A percentile compares a stretch with the other conserved stretches of the same genome.
These are phyloP conservation scores for Colletotrichum sp. DNA, from an alignment of 2,329 filamentous ascomycete genomes.

Conservation along the genomic window DNA sequence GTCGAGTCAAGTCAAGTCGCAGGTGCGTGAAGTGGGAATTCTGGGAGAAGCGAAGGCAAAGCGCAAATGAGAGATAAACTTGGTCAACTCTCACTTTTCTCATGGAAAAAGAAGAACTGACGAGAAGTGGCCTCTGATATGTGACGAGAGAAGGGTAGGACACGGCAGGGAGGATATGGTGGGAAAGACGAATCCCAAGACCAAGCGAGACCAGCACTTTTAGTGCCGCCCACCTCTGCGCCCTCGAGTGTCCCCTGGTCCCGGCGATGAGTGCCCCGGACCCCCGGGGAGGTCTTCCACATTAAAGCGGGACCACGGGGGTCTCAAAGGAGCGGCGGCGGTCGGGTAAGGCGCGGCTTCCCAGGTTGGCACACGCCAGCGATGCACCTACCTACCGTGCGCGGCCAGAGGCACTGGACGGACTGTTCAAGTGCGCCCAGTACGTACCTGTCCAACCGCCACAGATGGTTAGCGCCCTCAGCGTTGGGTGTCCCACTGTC, in stretches of 20 bases:
- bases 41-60: not conserved
- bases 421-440: not conserved
- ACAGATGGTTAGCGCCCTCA: not conserved
- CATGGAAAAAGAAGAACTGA: not conserved
- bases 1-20: not conserved
- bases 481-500: not conserved
- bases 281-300: not conserved
- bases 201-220: not conserved
- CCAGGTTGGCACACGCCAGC: not conserved
- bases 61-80: not conserved
- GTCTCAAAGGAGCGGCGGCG: slow-evolving; percentile 2
- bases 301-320: not conserved
- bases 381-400: not conserved
- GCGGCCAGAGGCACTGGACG: not conserved
- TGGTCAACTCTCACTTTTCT: slow-evolving; percentile 15
- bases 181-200: not conserved
- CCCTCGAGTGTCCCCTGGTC: not conserved
- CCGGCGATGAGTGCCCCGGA: slow-evolving; percentile 14
- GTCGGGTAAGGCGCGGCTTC: slow-evolving; percentile 5
- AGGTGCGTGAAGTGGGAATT: not conserved
- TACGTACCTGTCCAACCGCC: not conserved
- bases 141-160: not conserved
- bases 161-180: not conserved
- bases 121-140: slow-evolving; percentile 10
- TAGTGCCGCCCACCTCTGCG: not conserved